Percentiles rank a stretch among this genome's conserved stretches.
Evolutionary conservation across 1,284 basidiomycete species (phyloP).

Genomic region (Stygiomarasmius scandens): DNA sequence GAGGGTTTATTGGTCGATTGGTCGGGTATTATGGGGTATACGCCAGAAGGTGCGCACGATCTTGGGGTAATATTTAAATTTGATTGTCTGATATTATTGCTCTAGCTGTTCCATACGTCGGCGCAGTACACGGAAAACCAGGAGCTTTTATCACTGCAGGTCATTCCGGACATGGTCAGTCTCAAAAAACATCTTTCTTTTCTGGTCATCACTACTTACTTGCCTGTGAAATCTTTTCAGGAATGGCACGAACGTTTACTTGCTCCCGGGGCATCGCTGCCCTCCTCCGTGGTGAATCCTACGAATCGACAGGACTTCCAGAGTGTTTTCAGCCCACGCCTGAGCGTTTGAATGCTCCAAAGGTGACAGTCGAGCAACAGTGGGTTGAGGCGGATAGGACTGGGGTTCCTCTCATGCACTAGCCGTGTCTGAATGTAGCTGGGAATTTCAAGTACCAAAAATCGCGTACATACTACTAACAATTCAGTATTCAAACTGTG

Average conservation of each 20-base stretch:
- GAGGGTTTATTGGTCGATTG: constrained; percentile 29
- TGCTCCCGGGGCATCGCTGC: constrained; percentile 28
- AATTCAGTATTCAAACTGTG: too few relatives aligned
- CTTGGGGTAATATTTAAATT: too few relatives aligned
- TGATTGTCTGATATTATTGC: not conserved
- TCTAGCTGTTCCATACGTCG: constrained; percentile 29
- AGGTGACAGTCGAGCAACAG: constrained; percentile 18
- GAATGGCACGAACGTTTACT: constrained; percentile 31
- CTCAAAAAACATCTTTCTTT: not conserved
- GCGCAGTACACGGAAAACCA: constrained; percentile 26
- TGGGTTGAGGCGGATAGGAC: constrained; percentile 7
- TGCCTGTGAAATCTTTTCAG: constrained; percentile 7
- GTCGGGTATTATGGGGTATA: constrained; percentile 32
- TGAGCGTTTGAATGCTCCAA: constrained; percentile 17
- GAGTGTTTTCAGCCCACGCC: constrained; percentile 31
- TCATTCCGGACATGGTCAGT: constrained; percentile 30
- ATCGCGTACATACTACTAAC: too few relatives aligned
- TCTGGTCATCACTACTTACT: not conserved
- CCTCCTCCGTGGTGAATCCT: constrained; percentile 24
- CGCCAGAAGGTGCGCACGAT: constrained; percentile 21
- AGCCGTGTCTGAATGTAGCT: too few relatives aligned
- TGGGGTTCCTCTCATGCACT: constrained; percentile 7
- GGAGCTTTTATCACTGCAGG: constrained; percentile 29
- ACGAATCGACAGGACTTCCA: constrained; percentile 27
- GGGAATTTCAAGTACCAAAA: too few relatives aligned